Evolutionary conservation across 495 filamentous ascomycete genomes (phyloP).

Genomic region (Pseudomonodictys pantanalensis): DNA sequence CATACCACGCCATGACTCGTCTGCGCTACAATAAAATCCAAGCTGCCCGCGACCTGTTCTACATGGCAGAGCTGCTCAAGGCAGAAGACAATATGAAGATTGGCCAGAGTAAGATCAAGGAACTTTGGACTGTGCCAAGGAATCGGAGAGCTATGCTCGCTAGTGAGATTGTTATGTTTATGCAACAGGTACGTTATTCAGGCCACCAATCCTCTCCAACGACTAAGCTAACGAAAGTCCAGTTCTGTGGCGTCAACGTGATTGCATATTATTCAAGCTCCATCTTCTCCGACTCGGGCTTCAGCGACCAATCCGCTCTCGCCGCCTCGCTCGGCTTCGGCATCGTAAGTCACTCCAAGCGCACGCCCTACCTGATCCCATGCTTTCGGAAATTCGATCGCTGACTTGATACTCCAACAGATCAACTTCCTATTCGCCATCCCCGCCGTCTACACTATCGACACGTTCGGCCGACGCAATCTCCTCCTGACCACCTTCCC

Average conservation of each 20-base stretch:
- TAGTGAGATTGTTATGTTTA: constrained; percentile 77
- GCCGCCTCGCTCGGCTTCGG: constrained; percentile 71
- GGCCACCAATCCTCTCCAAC: neutral
- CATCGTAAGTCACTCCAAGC: constrained; percentile 46
- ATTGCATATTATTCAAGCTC: constrained; percentile 56
- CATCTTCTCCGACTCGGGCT: constrained; percentile 53
- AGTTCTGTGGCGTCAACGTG: constrained; percentile 48
- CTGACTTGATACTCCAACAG: neutral
- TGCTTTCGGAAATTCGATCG: neutral
- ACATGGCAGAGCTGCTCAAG: constrained; percentile 71
- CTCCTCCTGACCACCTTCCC: constrained; percentile 76
- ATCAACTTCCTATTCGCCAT: constrained; percentile 79
- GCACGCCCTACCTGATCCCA: neutral
- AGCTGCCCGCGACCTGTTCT: constrained; percentile 78
- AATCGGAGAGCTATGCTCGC: constrained; percentile 76
- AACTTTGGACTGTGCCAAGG: constrained; percentile 70
- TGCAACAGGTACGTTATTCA: constrained; percentile 64
- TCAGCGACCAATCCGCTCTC: constrained; percentile 56
- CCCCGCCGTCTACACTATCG: constrained; percentile 77
- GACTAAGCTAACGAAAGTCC: neutral
- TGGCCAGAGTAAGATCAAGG: constrained; percentile 60
- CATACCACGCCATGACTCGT: constrained; percentile 64
- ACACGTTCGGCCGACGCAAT: constrained; percentile 78
- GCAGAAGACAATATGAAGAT: constrained; percentile 61
- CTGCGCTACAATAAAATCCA: constrained; percentile 69